Evolutionary conservation across 257 asterid genomes (phyloP).

Genomic region (Gentiana dahurica): DNA sequence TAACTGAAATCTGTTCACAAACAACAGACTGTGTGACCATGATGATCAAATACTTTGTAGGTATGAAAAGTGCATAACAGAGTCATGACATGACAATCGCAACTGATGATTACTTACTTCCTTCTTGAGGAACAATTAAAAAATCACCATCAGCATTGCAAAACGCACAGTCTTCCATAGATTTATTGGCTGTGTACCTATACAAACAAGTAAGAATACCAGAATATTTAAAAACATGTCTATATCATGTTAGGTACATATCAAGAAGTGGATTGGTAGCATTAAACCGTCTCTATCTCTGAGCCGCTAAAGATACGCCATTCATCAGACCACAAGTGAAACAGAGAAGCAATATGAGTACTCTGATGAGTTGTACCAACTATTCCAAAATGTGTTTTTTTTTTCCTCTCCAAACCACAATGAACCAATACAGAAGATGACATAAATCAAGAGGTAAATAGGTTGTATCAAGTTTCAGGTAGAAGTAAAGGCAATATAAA

Average conservation of each 20-base stretch:
- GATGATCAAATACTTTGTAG: background rate
- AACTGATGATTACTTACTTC: constrained; percentile 53
- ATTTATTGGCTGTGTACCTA: constrained; percentile 83
- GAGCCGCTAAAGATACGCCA: background rate
- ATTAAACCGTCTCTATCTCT: background rate
- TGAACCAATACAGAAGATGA: too few relatives aligned
- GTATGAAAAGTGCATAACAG: background rate
- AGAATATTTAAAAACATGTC: background rate
- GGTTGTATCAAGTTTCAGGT: too few relatives aligned
- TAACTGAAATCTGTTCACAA: too few relatives aligned
- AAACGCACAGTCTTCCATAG: constrained; percentile 87
- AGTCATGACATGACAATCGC: background rate
- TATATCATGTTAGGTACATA: background rate
- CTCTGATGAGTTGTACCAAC: too few relatives aligned
- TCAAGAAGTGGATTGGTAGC: background rate
- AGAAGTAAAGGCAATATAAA: too few relatives aligned
- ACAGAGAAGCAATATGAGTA: too few relatives aligned
- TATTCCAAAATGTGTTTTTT: too few relatives aligned
- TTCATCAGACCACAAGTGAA: too few relatives aligned
- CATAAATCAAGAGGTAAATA: too few relatives aligned
- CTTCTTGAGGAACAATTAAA: constrained; percentile 89
- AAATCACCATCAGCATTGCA: constrained; percentile 98
- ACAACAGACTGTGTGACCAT: too few relatives aligned
- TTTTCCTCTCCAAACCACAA: too few relatives aligned
- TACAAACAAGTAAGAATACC: constrained; percentile 11